Evolutionary conservation across 2,329 filamentous ascomycete genomes (phyloP).

Genomic region (Chaetomium globosum): DNA sequence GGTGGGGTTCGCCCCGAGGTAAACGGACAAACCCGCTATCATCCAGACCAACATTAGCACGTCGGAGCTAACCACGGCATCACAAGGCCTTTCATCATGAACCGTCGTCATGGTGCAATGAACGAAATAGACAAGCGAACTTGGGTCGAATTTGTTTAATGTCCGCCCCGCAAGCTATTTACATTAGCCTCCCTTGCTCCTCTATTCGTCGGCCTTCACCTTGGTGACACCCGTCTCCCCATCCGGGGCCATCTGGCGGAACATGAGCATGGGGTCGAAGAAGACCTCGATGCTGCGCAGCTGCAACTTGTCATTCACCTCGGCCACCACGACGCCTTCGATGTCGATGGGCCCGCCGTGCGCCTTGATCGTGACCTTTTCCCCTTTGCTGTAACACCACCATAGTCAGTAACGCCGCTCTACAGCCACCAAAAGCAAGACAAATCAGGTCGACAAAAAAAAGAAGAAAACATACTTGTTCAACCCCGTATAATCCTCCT

Average conservation of each 20-base stretch:
- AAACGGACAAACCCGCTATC: too few relatives aligned
- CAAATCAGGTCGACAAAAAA: not conserved
- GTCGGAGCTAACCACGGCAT: too few relatives aligned
- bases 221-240: constrained; percentile 29
- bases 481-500: constrained; percentile 65
- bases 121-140: not conserved
- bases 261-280: constrained; percentile 69
- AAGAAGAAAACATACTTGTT: constrained; percentile 54
- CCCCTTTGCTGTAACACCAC: constrained; percentile 54
- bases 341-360: constrained; percentile 65
- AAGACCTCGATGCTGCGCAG: constrained; percentile 63
- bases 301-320: constrained; percentile 62
- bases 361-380: constrained; percentile 64
- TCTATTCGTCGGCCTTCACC: constrained; percentile 18
- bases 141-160: not conserved
- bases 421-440: not conserved
- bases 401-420: not conserved
- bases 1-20: too few relatives aligned
- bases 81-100: too few relatives aligned
- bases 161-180: not conserved
- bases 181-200: not conserved
- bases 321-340: constrained; percentile 63
- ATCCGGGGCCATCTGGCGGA: constrained; percentile 59
- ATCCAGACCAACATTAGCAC: too few relatives aligned
- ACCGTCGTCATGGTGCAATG: not conserved